Evolutionary conservation across 306 rosid genomes (phyloP), one percentile per base, ranked within the genome.

Genomic region (Vigna angularis): DNA sequence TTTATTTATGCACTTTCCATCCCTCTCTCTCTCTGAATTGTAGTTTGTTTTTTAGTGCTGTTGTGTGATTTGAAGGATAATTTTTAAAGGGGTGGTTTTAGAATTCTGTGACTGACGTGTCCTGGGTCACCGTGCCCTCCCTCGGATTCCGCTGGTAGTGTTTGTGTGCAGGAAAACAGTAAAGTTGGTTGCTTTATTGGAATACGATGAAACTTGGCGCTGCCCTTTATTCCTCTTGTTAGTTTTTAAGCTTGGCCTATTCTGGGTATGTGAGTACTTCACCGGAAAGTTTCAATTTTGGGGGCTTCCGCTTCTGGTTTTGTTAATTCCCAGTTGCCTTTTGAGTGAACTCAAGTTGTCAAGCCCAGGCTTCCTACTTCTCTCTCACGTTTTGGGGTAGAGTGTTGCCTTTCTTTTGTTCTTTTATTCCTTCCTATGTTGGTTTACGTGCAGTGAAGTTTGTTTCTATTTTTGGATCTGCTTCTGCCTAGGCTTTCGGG

Each of bases 131-230:
- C 67, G 85, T 74, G 85, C 80, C 78, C 87, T 82, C 72, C 87
- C 90, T 87, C 84, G 92, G 92, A 88, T 89, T 89, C 89, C 80
- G 86, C 80, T 86, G 20, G 34, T 50, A 73, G 77, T 86, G 83
- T 83, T 81, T 82, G 70, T 79, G 65, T 76, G 74, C 65, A 50
- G 64, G 38, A 24, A 22, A 49, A 71, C 56, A 64, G 22, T 70
- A 88, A 85, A 86, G 90, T 82, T 70, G 66, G 75, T 65, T 22
- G 77, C 86, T 86, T 91, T 90, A 86, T 90, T 83, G 90, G 89
- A 84, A 67, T 89, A 76, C 87, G 91, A 69, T 74, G 75, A 70
- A 70, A 57, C 74, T 78, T 76, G 66, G 55, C 66, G 50, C 80
- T 47, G 77, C 79, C 78, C 85, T 57, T 64, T 69, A 68, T 63